Percentiles rank a stretch among this genome's conserved stretches.
Evolutionary conservation across 2,329 filamentous ascomycete genomes (phyloP).

Genomic region (Parasarocladium wereldwijsianum): DNA sequence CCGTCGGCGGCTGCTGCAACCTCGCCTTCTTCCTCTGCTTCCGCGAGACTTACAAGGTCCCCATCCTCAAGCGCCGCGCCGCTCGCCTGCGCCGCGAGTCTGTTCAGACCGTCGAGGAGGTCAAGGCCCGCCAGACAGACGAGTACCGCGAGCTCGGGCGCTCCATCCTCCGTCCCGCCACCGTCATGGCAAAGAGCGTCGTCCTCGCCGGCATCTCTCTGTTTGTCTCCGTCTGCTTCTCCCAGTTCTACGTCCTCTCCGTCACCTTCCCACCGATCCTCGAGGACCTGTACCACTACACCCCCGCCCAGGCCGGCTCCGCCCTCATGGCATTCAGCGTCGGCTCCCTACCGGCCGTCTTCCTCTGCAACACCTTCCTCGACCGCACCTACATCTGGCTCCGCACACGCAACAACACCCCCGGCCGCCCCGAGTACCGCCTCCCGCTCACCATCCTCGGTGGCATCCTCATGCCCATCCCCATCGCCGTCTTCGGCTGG

Average conservation of each 20-base stretch:
- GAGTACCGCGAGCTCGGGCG: slow-evolving; percentile 12
- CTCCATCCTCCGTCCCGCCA: slow-evolving; percentile 29
- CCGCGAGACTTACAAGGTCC: slow-evolving; percentile 45
- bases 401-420: slow-evolving; percentile 16
- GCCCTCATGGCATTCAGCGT: slow-evolving; percentile 29
- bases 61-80: slow-evolving; percentile 27
- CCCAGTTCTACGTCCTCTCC: slow-evolving; percentile 37
- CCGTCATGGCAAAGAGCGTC: slow-evolving; percentile 31
- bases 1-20: slow-evolving; percentile 32
- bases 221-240: slow-evolving; percentile 31
- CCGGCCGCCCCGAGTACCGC: slow-evolving; percentile 35
- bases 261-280: slow-evolving; percentile 38
- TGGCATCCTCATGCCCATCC: slow-evolving; percentile 27
- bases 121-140: slow-evolving; percentile 5
- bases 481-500: slow-evolving; percentile 36
- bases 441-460: slow-evolving; percentile 36
- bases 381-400: slow-evolving; percentile 39
- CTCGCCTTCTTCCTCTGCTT: slow-evolving; percentile 34
- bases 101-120: background rate
- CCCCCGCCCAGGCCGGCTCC: slow-evolving; percentile 34
- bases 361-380: slow-evolving; percentile 33
- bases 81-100: background rate
- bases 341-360: slow-evolving; percentile 31
- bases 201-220: slow-evolving; percentile 36
- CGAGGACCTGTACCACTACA: slow-evolving; percentile 29